Conservation (phyloP, 352 stramenopile species). For the Globisporangium irregulare region DNA sequence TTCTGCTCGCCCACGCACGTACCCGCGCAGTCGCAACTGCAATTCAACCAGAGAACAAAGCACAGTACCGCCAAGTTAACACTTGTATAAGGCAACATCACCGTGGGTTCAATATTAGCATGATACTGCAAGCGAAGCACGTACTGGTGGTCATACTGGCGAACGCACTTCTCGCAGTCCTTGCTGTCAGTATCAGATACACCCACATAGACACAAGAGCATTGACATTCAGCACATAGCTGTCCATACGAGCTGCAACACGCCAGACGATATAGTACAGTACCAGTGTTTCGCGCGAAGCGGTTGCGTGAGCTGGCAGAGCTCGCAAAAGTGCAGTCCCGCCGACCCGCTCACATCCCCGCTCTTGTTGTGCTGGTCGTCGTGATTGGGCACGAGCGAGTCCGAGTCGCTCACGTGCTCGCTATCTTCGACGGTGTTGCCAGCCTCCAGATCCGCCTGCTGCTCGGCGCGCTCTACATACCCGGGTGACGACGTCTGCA, state of each 20-base stretch:
- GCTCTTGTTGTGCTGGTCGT: slow-evolving; percentile 1
- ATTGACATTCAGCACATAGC: background rate
- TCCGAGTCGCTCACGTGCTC: slow-evolving; percentile 35
- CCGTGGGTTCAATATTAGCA: background rate
- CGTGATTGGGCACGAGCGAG: slow-evolving; percentile 19
- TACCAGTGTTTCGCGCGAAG: slow-evolving; percentile 76
- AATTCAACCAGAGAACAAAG: slow-evolving; percentile 1
- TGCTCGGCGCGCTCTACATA: slow-evolving; percentile 25
- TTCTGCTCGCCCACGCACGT: slow-evolving; percentile 74
- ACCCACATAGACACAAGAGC: slow-evolving; percentile 3
- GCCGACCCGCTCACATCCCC: background rate
- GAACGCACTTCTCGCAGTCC: slow-evolving; percentile 66
- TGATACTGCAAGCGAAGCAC: background rate
- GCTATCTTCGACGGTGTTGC: background rate
- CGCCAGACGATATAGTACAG: slow-evolving; percentile 7
- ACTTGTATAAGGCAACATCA: background rate
- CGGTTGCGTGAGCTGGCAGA: slow-evolving; percentile 60
- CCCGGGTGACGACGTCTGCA: slow-evolving; percentile 68
- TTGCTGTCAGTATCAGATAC: slow-evolving; percentile 35
- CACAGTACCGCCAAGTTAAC: background rate
- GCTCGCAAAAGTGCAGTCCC: slow-evolving; percentile 47
- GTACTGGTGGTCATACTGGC: slow-evolving; percentile 83
- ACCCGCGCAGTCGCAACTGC: slow-evolving; percentile 73
- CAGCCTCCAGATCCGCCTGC: slow-evolving; percentile 22
- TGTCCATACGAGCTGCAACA: slow-evolving; percentile 1